Evolutionary conservation across 371 early-diverging fungal species (phyloP), one percentile per base, ranked within the genome.

Genomic region (Mortierella sp.): DNA sequence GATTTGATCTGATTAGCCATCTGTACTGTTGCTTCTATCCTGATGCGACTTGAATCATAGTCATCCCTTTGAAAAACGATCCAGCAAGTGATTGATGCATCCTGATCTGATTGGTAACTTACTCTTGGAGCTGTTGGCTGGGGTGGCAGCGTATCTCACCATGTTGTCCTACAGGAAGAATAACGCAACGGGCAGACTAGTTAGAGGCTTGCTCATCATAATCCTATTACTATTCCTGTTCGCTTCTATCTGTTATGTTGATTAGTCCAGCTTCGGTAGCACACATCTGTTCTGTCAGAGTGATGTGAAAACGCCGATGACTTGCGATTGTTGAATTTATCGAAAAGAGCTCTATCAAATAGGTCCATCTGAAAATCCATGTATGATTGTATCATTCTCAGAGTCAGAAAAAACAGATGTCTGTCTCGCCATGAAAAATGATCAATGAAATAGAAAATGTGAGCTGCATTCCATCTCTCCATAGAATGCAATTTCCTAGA

Each of bases 41-140:
- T 35, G 66, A 43, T 56, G 56, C 19, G 40, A 40, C 40, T 13
- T 40, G 40, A 40, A 40, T 40, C 40, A 40, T 12, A 28, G 53
- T 10, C 53, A 23, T 53, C 28, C 47, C 19, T 47, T n/a, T 19
- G 17, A 47, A 47, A 47, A 47, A 47, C 6, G 47, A 17, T 53
- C 53, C 53, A 53, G 23, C 53, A 12, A n/a, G 6, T 22, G 61
- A 23, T 45, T 22, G 53, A 22, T 26, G 23, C 32, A 64, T 59
- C 53, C 6, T 58, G 51, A 51, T 51, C 26, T 28, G 26, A 53
- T 45, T 45, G 58, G 13, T 13, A 34, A 79, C 80, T 79, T 79
- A 79, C 80, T 79, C 80, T 79, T 79, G 80, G 80, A 74, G 80
- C 80, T 79, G 80, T 79, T 79, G 80, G 80, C 80, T 66, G 80